A percentile compares a stretch with the other conserved stretches of the same genome.
Conservation (phyloP, 1,284 basidiomycete genomes). For the Heterobasidion irregulare region DNA sequence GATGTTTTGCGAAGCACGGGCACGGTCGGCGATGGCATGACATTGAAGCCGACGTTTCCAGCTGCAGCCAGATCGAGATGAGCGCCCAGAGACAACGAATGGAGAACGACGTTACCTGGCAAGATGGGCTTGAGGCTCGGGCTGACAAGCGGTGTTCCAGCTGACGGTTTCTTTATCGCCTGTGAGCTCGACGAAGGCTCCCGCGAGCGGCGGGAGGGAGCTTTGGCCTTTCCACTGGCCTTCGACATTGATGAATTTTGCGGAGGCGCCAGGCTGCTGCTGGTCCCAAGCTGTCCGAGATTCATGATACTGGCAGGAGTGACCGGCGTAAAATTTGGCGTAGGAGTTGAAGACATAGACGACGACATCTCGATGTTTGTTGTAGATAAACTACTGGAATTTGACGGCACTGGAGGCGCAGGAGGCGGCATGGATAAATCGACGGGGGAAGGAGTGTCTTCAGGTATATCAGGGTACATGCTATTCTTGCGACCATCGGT, state of each 20-base stretch:
- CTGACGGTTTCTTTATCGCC: constrained; percentile 6
- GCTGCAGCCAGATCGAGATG: constrained; percentile 11
- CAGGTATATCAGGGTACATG: constrained; percentile 24
- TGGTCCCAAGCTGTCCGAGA: constrained; percentile 52
- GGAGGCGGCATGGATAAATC: constrained; percentile 82
- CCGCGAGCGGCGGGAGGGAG: constrained; percentile 8
- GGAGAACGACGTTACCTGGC: constrained; percentile 38
- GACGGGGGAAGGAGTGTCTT: constrained; percentile 73
- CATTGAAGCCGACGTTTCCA: constrained; percentile 9
- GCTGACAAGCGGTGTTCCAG: constrained; percentile 26
- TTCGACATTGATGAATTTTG: neutral
- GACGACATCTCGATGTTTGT: constrained; percentile 3
- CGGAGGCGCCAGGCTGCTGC: constrained; percentile 30
- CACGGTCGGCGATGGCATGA: constrained; percentile 13
- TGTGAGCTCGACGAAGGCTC: neutral
- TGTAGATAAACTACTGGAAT: neutral
- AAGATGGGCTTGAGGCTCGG: constrained; percentile 59
- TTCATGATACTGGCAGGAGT: constrained; percentile 88
- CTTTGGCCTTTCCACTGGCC: constrained; percentile 7
- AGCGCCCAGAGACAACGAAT: neutral
- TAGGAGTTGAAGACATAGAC: constrained; percentile 4
- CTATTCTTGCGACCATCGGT: constrained; percentile 28
- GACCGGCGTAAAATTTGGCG: constrained; percentile 54
- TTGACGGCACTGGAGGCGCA: constrained; percentile 35
- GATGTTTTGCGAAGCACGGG: constrained; percentile 60